Evolutionary conservation across 2,329 filamentous ascomycete species (phyloP), one percentile per base, ranked within the genome.

Genomic region (Pyrenochaeta sp.): DNA sequence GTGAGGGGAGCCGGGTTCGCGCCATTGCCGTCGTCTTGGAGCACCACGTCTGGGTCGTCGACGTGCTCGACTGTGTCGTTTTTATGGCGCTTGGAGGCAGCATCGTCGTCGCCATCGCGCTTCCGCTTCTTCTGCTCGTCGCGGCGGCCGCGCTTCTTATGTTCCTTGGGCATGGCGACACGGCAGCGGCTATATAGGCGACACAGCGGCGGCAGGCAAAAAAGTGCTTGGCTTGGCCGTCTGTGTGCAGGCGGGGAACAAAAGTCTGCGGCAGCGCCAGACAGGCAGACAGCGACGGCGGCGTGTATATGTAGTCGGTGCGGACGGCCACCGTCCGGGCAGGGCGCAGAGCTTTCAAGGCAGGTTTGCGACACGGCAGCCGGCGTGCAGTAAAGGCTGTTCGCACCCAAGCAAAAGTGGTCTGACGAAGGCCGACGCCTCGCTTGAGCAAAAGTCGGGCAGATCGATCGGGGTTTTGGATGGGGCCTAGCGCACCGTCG

Each of bases 91-190:
- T 82, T 79, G 14, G 66, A 48, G 15, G 45, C 51, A 4, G 68
- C 59, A 18, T 78, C 74, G 18, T 78, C 64, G 42, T 64, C 60
- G 39, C 15, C 18, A 23, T 66, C 66, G 45, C 61, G 56, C 57
- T 83, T 82, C 41, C 78, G 78, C 71, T 85, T 85, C 55, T 64
- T 64, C 50, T 78, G 64, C 52, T 79, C 80, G 64, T 79, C 81
- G 64, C 84, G 81, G 53, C 85, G 80, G 57, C 84, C 81, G 60
- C 82, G 81, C 69, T 85, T 84, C 71, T 82, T 85, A 64, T 82
- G 76, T 70, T 86, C 83, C 70, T 82, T 84, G 44, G 85, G 85
- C 85, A 87, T 87, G 58, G 46, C 67, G 50, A 36, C 27, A 30
- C 18, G 40, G 45, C 23, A 39, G 43, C 9, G 54, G 48, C n/a